A percentile compares a stretch with the other conserved stretches of the same genome.
phyloP scores from a whole-genome alignment of 768 basidiomycete species.

The Termitomyces sp. region DNA sequence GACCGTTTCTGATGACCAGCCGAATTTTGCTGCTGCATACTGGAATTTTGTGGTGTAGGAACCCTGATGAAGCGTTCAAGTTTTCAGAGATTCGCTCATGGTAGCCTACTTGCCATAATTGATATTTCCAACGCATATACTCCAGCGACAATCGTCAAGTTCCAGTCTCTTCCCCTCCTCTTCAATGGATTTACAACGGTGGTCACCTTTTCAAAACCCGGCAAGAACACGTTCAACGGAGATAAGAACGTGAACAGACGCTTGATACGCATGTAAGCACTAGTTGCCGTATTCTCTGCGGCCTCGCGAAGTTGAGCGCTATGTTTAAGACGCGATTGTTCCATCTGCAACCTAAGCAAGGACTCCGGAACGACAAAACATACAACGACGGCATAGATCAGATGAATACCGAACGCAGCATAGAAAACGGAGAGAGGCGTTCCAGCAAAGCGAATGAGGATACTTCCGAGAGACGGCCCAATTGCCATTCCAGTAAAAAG shows the following conservation, averaged over 20 bases:
- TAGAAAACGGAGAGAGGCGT: slow-evolving; percentile 68
- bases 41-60: slow-evolving; percentile 56
- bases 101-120: slow-evolving; percentile 34
- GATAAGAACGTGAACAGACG: slow-evolving; percentile 57
- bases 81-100: neutral
- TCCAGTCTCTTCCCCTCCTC: slow-evolving; percentile 53
- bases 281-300: slow-evolving; percentile 13
- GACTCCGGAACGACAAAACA: slow-evolving; percentile 77
- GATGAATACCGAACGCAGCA: slow-evolving; percentile 45
- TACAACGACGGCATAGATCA: slow-evolving; percentile 42
- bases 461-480: slow-evolving; percentile 69
- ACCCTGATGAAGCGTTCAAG: slow-evolving; percentile 34
- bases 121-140: slow-evolving; percentile 46
- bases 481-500: slow-evolving; percentile 70
- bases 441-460: slow-evolving; percentile 56
- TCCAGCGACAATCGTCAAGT: slow-evolving; percentile 48
- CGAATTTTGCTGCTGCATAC: slow-evolving; percentile 55
- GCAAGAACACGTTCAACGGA: slow-evolving; percentile 65
- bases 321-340: slow-evolving; percentile 30
- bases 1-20: slow-evolving; percentile 65
- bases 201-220: slow-evolving; percentile 24
- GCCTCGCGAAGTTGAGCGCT: slow-evolving; percentile 23
- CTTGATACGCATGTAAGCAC: slow-evolving; percentile 34
- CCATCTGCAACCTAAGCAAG: slow-evolving; percentile 48
- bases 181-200: slow-evolving; percentile 32